Base-by-base conservation (phyloP, 202 grass and related monocot species). In the Cymbopogon flexuosus region DNA sequence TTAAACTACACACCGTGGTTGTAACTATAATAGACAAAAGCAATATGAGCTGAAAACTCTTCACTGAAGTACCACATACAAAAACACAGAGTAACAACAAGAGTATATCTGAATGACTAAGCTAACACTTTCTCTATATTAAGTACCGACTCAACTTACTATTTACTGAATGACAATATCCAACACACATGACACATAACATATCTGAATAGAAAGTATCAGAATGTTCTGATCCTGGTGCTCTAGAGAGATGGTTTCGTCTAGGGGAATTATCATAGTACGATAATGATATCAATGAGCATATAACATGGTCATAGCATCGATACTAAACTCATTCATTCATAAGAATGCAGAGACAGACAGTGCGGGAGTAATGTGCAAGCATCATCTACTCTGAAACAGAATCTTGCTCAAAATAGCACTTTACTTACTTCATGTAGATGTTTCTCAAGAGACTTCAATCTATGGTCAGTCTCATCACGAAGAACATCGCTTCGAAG, bases 381-480 rank as follows among this genome's bases (percentile, higher is more conserved):
- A 70, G 21, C 1, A 19, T 22, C n/a, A 46, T 70, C 49, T 27
- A 71, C 14, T 45, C 35, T 58, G 11, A 75, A 63, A 64, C 47
- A 61, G 22, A 24, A 74, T 24, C 33, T 74, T 78, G 45, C 67
- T 52, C 63, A 35, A 59, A 68, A 23, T 42, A 82, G 7, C 41
- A 62, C 27, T 79, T 62, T 64, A 73, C 90, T 93, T 93, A 99
- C 96, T 91, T 96, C 96, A 83, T 96, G 85, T 31, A 99, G 79
- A 91, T 99, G 92, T 84, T 93, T 99, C 68, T 99, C 96, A 35
- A 99, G 84, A 88, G 92, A 90, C 56, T 96, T 99, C 46, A 96
- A 90, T 83, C 87, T 96, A 70, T 83, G 18, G 87, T 93, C 92
- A 72, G 87, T 72, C 35, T 90, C 92, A 76, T 82, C 80, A 23